Base-by-base conservation (phyloP, 495 filamentous ascomycete species). In the Parathielavia hyrcaniae region DNA sequence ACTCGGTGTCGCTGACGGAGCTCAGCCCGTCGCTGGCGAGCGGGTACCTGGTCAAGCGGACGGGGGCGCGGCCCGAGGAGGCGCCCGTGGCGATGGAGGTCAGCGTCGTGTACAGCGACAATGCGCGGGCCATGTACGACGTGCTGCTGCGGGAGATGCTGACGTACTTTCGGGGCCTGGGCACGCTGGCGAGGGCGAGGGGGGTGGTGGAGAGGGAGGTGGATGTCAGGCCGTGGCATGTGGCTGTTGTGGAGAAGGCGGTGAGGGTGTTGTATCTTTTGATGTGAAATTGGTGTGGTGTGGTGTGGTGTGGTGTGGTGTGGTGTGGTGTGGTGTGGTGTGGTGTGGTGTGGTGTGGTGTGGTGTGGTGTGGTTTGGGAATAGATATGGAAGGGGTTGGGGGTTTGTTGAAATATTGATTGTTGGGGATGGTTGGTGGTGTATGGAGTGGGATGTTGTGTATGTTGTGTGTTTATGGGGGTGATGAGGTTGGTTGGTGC, bases 211-310 rank as follows among this genome's bases (percentile, higher is more conserved):
- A 83, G 47, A 75, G 77, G 19, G 83, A 83, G 47, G 72, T 69
- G 23, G 84, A 86, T 57, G 79, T 85, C 0, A 67, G 91, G 61
- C 91, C 91, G 22, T 92, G 88, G 87, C 91, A 97, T 78, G 77
- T 97, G 59, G 86, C 83, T 26, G 87, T 83, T n/a, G 90, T 85
- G 34, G 78, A 86, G 63, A 85, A 86, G 69, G 87, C 77, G 2
- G 80, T 79, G 6, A 74, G 79, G 62, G 83, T 72, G 38, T 64
- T 88, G 57, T 79, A 81, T 60, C 68, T 76, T 64, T 55, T 82
- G 54, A 81, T 83, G 79, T 83, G 62, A 76, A n/a, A 39, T 50
- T 32, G 32, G n/a, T 43, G 45, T 36, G 22, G 49, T 58, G 49
- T 35, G 16, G 48, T 39, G 34, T 22, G n/a, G 40, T n/a, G n/a